Evolutionary conservation across 2,329 filamentous ascomycete genomes (phyloP).

Genomic region (Neofusicoccum kwambonambiense): DNA sequence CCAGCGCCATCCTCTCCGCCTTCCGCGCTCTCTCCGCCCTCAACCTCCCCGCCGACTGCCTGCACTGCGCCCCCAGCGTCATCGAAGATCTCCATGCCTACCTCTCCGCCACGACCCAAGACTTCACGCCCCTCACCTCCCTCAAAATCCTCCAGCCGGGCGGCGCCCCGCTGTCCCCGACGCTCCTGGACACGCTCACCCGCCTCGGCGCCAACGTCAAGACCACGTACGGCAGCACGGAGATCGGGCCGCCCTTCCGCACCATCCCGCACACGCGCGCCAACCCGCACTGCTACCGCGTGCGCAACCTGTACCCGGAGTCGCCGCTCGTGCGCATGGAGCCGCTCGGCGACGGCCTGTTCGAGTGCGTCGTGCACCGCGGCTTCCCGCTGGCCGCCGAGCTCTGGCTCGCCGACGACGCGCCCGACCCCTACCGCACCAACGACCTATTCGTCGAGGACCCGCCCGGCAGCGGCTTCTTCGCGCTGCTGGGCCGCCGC

Average conservation of each 20-base stretch:
- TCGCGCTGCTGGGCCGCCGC: slow-evolving; percentile 29
- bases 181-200: slow-evolving; percentile 26
- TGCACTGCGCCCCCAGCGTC: slow-evolving; percentile 32
- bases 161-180: slow-evolving; percentile 29
- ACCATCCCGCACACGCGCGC: slow-evolving; percentile 29
- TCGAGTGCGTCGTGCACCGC: slow-evolving; percentile 32
- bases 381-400: slow-evolving; percentile 35
- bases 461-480: slow-evolving; percentile 30
- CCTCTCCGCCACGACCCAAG: slow-evolving; percentile 24
- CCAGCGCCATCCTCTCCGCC: slow-evolving; percentile 25
- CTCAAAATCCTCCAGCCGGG: slow-evolving; percentile 34
- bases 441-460: slow-evolving; percentile 34
- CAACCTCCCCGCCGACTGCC: slow-evolving; percentile 28
- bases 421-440: slow-evolving; percentile 27
- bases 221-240: slow-evolving; percentile 34
- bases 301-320: slow-evolving; percentile 21
- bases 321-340: slow-evolving; percentile 26
- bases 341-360: slow-evolving; percentile 27
- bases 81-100: slow-evolving; percentile 34
- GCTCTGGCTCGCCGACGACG: slow-evolving; percentile 26
- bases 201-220: slow-evolving; percentile 32
- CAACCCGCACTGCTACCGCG: slow-evolving; percentile 29
- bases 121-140: slow-evolving; percentile 28
- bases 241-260: slow-evolving; percentile 33
- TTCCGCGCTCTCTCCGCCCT: slow-evolving; percentile 19